Conservation (phyloP, 192 early-diverging fungal genomes). For the Allomyces javanicus region DNA sequence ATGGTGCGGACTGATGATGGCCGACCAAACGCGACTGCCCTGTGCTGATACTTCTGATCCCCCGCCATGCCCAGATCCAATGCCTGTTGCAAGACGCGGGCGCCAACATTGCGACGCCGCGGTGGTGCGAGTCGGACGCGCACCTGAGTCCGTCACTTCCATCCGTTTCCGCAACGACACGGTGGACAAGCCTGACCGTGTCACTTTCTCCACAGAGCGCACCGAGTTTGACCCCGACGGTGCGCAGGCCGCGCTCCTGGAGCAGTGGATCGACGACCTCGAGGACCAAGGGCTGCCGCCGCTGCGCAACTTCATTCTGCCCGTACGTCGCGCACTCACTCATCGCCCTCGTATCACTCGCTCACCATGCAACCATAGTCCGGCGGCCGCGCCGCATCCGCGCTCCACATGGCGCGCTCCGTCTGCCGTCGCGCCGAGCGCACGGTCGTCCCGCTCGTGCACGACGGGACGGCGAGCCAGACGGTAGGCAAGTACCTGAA, state of each 20-base stretch:
- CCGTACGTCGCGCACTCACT: constrained; percentile 19
- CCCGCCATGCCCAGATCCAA: constrained; percentile 40
- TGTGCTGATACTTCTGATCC: too few species aligned
- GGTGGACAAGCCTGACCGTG: too few species aligned
- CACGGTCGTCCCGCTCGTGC: constrained; percentile 47
- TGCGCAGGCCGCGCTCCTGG: constrained; percentile 35
- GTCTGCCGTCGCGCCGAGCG: constrained; percentile 76
- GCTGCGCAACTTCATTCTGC: constrained; percentile 66
- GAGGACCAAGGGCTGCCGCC: constrained; percentile 44
- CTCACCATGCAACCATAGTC: constrained; percentile 25
- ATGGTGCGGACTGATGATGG: constrained; percentile 12
- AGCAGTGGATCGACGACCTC: constrained; percentile 68
- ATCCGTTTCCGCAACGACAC: neutral
- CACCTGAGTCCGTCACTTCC: constrained; percentile 16
- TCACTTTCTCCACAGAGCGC: constrained; percentile 12
- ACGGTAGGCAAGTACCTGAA: constrained; percentile 51
- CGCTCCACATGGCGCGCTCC: constrained; percentile 63
- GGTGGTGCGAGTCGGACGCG: constrained; percentile 29
- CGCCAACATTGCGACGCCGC: constrained; percentile 81
- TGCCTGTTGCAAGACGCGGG: constrained; percentile 74
- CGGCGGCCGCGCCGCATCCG: constrained; percentile 60
- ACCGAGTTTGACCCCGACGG: constrained; percentile 63
- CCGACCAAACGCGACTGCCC: too few species aligned
- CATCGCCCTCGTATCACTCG: neutral
- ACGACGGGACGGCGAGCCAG: constrained; percentile 30